Conservation (phyloP, 139 green algal genomes). For the Nannochloris sp. region DNA sequence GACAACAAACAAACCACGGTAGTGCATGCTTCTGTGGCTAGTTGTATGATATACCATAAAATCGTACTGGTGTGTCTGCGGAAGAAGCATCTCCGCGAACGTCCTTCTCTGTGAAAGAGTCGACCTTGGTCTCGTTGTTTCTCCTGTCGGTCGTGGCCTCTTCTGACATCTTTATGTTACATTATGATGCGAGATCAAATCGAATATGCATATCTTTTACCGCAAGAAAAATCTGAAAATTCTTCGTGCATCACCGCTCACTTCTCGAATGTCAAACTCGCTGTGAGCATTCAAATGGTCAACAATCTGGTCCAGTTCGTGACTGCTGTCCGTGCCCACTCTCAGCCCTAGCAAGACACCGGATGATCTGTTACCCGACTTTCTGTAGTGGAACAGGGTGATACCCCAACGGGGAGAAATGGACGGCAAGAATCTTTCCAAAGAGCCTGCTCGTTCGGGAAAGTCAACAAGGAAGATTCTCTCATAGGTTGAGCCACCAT, state of each 20-base stretch:
- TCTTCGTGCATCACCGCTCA: constrained; percentile 41
- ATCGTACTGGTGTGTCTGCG: too few species aligned
- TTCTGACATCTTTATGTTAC: too few species aligned
- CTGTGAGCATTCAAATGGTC: constrained; percentile 15
- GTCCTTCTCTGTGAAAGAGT: too few species aligned
- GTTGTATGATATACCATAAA: too few species aligned
- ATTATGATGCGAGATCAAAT: too few species aligned
- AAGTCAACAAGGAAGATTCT: constrained; percentile 75
- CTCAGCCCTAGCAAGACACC: constrained; percentile 69
- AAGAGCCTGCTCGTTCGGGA: constrained; percentile 79
- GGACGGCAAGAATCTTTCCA: constrained; percentile 69
- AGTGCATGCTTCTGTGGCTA: too few species aligned
- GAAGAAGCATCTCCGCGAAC: too few species aligned
- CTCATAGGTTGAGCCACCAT: constrained; percentile 43
- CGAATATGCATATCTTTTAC: not conserved
- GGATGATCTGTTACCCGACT: constrained; percentile 40
- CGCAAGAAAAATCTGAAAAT: constrained; percentile 76
- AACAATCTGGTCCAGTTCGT: constrained; percentile 21
- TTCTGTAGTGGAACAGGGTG: constrained; percentile 95
- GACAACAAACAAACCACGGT: too few species aligned
- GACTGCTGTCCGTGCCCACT: constrained; percentile 16
- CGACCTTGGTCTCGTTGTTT: too few species aligned
- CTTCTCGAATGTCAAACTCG: constrained; percentile 58
- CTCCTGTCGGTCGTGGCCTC: too few species aligned
- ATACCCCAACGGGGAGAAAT: constrained; percentile 80